These are phyloP conservation scores for Salix viminalis DNA, from an alignment of 345 rosid genomes.

Conservation along the genomic window DNA sequence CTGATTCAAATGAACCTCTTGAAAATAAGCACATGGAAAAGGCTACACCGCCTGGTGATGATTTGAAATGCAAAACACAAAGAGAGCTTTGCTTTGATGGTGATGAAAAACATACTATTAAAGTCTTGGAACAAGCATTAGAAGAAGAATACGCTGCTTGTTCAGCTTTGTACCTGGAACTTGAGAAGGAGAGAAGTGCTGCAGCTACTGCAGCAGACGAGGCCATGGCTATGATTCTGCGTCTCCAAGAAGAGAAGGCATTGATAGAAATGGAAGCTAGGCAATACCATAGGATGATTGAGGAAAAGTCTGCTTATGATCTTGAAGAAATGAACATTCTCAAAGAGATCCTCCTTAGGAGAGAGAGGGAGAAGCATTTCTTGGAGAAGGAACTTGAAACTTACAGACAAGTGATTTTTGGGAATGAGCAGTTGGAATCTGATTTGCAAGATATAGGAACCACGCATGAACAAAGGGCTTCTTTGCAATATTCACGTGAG, in stretches of 20 bases:
- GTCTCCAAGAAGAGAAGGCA: conserved; percentile 82
- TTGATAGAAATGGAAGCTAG: conserved; percentile 76
- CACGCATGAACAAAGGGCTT: conserved; percentile 16
- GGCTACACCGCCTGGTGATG: conserved; percentile 14
- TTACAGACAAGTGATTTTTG: conserved; percentile 46
- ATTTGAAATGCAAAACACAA: conserved; percentile 19
- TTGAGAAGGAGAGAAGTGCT: conserved; percentile 82
- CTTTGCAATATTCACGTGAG: conserved; percentile 20
- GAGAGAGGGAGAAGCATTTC: conserved; percentile 72
- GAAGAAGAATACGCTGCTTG: conserved; percentile 46
- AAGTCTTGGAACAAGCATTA: conserved; percentile 47
- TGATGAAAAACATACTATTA: conserved; percentile 29
- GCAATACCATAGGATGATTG: conserved; percentile 82
- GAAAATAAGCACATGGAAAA: conserved; percentile 26
- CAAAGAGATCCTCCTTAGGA: conserved; percentile 70
- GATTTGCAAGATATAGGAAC: conserved; percentile 12
- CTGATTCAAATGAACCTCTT: conserved; percentile 18
- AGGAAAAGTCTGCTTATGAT: conserved; percentile 75
- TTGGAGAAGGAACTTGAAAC: conserved; percentile 76
- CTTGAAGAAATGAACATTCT: conserved; percentile 81
- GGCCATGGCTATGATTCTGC: conserved; percentile 86
- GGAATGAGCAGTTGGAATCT: conserved; percentile 34
- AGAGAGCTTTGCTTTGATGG: conserved; percentile 27
- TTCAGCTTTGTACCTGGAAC: conserved; percentile 49
- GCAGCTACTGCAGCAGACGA: conserved; percentile 86